Conservation (phyloP, 2,329 filamentous ascomycete species). For the Cordyceps cicadae region DNA sequence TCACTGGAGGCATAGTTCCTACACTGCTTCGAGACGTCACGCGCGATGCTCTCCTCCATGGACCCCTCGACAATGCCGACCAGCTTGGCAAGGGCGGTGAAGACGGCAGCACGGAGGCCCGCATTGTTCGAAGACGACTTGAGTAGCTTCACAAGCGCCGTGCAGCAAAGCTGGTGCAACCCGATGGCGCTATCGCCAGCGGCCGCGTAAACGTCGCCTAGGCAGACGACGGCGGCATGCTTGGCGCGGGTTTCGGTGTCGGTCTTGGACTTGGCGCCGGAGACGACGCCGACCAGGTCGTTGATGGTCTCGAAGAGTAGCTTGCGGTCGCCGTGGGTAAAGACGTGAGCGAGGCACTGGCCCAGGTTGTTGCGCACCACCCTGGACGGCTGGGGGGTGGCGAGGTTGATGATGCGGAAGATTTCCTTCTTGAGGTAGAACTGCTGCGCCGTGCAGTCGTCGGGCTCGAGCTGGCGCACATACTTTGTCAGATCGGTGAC, state of each 20-base stretch:
- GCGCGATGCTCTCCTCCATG: constrained; percentile 75
- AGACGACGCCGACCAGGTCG: constrained; percentile 67
- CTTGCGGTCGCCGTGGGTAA: constrained; percentile 80
- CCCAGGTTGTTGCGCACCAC: constrained; percentile 87
- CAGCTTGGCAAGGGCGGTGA: constrained; percentile 68
- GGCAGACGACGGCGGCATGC: constrained; percentile 78
- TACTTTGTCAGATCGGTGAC: constrained; percentile 75
- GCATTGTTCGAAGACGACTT: constrained; percentile 74
- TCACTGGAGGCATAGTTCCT: constrained; percentile 69
- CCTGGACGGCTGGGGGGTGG: constrained; percentile 74
- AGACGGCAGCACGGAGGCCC: constrained; percentile 70
- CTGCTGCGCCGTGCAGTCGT: constrained; percentile 82
- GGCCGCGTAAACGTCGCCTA: constrained; percentile 84
- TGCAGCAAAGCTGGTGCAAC: constrained; percentile 66
- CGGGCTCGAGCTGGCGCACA: constrained; percentile 63
- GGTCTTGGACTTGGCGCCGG: constrained; percentile 61
- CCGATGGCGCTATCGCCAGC: constrained; percentile 89
- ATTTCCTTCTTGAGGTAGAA: constrained; percentile 89
- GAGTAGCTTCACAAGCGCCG: constrained; percentile 65
- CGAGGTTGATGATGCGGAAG: constrained; percentile 82
- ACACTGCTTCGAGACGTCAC: constrained; percentile 89
- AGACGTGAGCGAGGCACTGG: constrained; percentile 72
- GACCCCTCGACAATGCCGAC: constrained; percentile 65
- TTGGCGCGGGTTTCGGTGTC: constrained; percentile 73
- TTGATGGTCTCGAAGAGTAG: constrained; percentile 91